A percentile compares a stretch with the other conserved stretches of the same genome.
Conservation (phyloP, 805 yeast species). For the Grigorovia yakushimaensis region DNA sequence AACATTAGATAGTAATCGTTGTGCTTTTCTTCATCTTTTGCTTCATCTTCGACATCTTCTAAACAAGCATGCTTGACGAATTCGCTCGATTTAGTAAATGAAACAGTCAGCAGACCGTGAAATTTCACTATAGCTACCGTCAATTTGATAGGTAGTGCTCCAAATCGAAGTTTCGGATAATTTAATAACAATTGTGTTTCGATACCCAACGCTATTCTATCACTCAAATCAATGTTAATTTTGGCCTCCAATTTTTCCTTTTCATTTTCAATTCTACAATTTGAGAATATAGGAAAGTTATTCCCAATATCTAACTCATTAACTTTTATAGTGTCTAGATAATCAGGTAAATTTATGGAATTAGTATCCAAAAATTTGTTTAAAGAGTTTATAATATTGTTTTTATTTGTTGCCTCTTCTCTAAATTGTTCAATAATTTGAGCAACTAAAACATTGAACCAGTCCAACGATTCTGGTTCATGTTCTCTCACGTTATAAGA, state of each 20-base stretch:
- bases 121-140: conserved; percentile 85
- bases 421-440: conserved; percentile 82
- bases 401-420: conserved; percentile 76
- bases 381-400: conserved; percentile 73
- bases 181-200: conserved; percentile 72
- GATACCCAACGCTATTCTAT: conserved; percentile 75
- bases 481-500: conserved; percentile 86
- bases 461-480: conserved; percentile 82
- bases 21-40: conserved; percentile 6
- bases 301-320: conserved; percentile 87
- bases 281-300: conserved; percentile 90
- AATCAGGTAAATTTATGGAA: conserved; percentile 55
- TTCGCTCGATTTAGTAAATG: conserved; percentile 37
- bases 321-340: conserved; percentile 63
- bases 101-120: conserved; percentile 80
- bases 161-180: conserved; percentile 75
- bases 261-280: conserved; percentile 69
- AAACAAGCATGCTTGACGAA: conserved; percentile 14
- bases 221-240: conserved; percentile 83
- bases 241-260: conserved; percentile 59
- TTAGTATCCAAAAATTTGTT: conserved; percentile 47
- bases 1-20: conserved; percentile 70
- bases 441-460: conserved; percentile 93
- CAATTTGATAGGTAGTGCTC: conserved; percentile 75
- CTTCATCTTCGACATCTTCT: neutral